Percentiles rank a stretch among this genome's conserved stretches.
Evolutionary conservation across 352 stramenopile species (phyloP).

Genomic region (Phytophthora nicotianae): DNA sequence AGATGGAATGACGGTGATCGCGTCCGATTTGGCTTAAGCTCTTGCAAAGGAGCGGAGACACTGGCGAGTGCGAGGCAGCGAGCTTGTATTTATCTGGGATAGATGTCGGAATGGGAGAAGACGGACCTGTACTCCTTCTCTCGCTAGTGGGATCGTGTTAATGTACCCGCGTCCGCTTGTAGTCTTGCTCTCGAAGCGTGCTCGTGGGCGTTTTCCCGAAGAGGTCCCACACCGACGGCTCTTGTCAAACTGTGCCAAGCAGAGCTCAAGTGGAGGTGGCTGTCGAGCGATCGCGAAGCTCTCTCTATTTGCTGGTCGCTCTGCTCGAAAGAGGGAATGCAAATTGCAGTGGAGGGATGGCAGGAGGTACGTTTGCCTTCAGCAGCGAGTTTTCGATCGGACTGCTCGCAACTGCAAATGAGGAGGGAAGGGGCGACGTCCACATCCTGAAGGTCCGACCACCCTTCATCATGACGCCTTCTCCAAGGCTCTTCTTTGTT

Average conservation of each 20-base stretch:
- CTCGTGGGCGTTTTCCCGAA: slow-evolving; percentile 13
- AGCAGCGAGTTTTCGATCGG: slow-evolving; percentile 21
- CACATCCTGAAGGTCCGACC: slow-evolving; percentile 33
- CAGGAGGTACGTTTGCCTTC: slow-evolving; percentile 16
- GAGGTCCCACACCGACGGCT: slow-evolving; percentile 17
- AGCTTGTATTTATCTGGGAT: slow-evolving; percentile 33
- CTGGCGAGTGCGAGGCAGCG: background rate
- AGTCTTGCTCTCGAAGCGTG: background rate
- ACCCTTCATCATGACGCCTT: slow-evolving; percentile 25
- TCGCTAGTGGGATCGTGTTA: slow-evolving; percentile 20
- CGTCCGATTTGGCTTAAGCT: slow-evolving; percentile 6
- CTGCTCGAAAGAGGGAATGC: slow-evolving; percentile 20
- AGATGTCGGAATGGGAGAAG: slow-evolving; percentile 38
- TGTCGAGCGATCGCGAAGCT: slow-evolving; percentile 20
- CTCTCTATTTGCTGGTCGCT: slow-evolving; percentile 2
- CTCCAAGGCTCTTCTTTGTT: slow-evolving; percentile 33
- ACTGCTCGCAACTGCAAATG: slow-evolving; percentile 44
- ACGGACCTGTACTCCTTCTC: slow-evolving; percentile 20
- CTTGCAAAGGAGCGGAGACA: background rate
- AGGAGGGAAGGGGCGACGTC: slow-evolving; percentile 28
- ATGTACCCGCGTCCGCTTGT: slow-evolving; percentile 13
- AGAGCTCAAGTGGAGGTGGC: background rate
- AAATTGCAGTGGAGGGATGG: slow-evolving; percentile 29
- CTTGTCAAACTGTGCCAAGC: slow-evolving; percentile 13
- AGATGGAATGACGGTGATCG: background rate